A percentile compares a stretch with the other conserved stretches of the same genome.
Conservation (phyloP, 2,329 filamentous ascomycete genomes). For the Talaromyces sp. region DNA sequence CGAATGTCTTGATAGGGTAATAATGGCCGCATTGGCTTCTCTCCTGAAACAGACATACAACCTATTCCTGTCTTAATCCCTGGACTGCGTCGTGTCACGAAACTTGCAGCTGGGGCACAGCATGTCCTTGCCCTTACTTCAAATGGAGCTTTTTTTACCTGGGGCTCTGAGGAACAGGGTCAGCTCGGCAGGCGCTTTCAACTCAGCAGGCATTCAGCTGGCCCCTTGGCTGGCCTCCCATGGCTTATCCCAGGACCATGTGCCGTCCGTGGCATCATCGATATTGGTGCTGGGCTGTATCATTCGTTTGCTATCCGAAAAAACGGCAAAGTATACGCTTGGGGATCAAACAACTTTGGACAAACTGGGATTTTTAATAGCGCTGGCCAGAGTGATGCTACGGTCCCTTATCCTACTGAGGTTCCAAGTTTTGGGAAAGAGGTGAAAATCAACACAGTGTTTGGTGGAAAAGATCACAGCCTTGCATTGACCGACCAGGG, state of each 20-base stretch:
- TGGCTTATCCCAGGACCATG: background rate
- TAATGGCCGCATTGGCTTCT: background rate
- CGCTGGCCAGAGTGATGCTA: background rate
- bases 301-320: background rate
- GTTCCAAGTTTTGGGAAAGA: slow-evolving; percentile 7
- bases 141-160: background rate
- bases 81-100: background rate
- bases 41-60: background rate
- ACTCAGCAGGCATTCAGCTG: too few relatives aligned
- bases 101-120: slow-evolving; percentile 1
- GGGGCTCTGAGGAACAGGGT: background rate
- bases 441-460: slow-evolving; percentile 7
- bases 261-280: background rate
- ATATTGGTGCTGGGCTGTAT: background rate
- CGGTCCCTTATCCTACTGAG: slow-evolving; percentile 9
- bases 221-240: background rate
- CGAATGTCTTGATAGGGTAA: background rate
- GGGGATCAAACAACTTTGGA: background rate
- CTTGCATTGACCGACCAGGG: slow-evolving; percentile 13
- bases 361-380: background rate
- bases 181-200: background rate
- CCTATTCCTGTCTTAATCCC: background rate
- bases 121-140: background rate
- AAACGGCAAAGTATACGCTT: background rate
- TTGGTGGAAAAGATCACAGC: slow-evolving; percentile 17